Base-by-base conservation (phyloP, 805 yeast genomes). In the Kluyveromyces nonfermentans region DNA sequence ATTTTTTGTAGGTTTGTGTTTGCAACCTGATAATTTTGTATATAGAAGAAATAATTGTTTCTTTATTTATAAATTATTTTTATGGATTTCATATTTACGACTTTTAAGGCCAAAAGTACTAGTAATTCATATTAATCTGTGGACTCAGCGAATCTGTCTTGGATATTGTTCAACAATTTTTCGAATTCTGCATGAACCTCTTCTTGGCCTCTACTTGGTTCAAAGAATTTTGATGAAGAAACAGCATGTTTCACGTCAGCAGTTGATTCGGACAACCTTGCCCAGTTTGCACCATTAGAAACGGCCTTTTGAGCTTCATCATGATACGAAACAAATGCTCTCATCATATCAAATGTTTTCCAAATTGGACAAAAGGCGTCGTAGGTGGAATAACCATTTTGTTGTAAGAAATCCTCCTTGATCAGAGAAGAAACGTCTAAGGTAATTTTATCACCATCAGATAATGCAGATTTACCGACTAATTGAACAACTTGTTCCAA, bases 311-410 rank as follows among this genome's bases (percentile, higher is more conserved):
- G 97, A 28, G 99, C 97, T 72, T 93, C 97, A 55, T 90, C 97
- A 61, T 85, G 80, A 69, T 93, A 93, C 31, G 88, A 69, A 47
- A 89, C 79, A 59, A 93, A 93, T 9, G 89, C 82, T 68, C 85
- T 88, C 97, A 93, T 89, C 98, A 93, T 93, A 65, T 86, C 93
- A 56, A 78, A 83, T 38, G 99, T 93, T 75, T 93, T 93, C 98
- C 98, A 93, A 62, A 93, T 85, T 53, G 99, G 99, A 72, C 99
- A 93, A 84, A 88, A 93, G 33, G 95, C 96, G 69, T 93, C 99
- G 64, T 93, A 93, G 36, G 95, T 73, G 38, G 98, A 93, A 72
- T 93, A 93, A 72, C 99, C 99, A 70, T 93, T 93, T 74, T 93
- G 99, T 72, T 93, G 99, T 65, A 93, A 75, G 81, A 93, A 93